A percentile compares a stretch with the other conserved stretches of the same genome.
These are phyloP conservation scores for Plasmopara halstedii DNA, from an alignment of 352 stramenopile genomes.

Conservation along the genomic window DNA sequence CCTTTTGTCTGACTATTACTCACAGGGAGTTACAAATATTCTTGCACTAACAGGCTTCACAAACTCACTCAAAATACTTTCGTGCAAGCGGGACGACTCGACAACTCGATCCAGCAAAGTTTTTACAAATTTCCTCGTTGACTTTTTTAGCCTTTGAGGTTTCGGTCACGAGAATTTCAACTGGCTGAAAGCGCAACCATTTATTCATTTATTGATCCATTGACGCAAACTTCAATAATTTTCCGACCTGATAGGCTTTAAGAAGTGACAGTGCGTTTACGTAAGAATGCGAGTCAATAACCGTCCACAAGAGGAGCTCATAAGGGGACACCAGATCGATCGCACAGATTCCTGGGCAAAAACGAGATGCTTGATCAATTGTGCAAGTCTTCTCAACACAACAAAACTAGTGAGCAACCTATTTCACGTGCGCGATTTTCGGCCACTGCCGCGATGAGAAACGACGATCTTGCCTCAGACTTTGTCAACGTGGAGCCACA, in stretches of 20 bases:
- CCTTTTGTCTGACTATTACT: constrained; percentile 68
- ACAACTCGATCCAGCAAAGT: constrained; percentile 43
- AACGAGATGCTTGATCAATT: neutral
- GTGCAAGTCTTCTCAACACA: neutral
- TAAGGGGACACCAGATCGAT: constrained; percentile 64
- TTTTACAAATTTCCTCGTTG: constrained; percentile 62
- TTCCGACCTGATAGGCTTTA: constrained; percentile 52
- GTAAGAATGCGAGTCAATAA: constrained; percentile 76
- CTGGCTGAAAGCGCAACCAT: constrained; percentile 25
- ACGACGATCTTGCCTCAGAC: constrained; percentile 24
- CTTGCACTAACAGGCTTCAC: neutral
- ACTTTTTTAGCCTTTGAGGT: constrained; percentile 46
- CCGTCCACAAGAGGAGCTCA: constrained; percentile 66
- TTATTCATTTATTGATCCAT: neutral
- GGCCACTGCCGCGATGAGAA: constrained; percentile 50
- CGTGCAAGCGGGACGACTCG: constrained; percentile 59
- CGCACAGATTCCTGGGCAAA: constrained; percentile 46
- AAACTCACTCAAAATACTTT: constrained; percentile 72
- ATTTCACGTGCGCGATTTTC: constrained; percentile 58
- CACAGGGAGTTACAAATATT: neutral
- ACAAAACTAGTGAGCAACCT: constrained; percentile 16
- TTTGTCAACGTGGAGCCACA: constrained; percentile 13
- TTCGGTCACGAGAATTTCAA: constrained; percentile 72
- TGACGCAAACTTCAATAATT: neutral
- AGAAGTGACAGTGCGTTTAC: constrained; percentile 61